phyloP scores from a whole-genome alignment of 345 rosid species.

The Trapa bicornis region DNA sequence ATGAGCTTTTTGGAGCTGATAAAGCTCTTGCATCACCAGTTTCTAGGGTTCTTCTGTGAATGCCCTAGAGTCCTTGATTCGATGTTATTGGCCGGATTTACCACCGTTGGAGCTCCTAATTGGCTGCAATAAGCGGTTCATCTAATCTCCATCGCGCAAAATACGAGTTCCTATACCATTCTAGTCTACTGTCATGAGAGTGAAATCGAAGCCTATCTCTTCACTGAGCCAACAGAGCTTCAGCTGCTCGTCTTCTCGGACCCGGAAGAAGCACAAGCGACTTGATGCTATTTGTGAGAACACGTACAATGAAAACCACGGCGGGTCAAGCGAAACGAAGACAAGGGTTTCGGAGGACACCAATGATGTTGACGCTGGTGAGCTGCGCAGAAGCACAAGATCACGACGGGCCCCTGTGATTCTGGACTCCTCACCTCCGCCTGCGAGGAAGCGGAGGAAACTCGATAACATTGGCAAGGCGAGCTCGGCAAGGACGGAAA shows the following conservation, averaged over 20 bases:
- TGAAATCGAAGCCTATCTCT: conserved; percentile 35
- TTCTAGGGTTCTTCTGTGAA: conserved; percentile 16
- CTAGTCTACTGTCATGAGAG: conserved; percentile 36
- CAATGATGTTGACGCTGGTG: conserved; percentile 18
- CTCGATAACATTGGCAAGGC: conserved; percentile 16
- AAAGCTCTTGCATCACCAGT: neutral
- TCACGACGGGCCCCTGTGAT: conserved; percentile 51
- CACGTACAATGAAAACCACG: conserved; percentile 55
- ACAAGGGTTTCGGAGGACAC: conserved; percentile 16
- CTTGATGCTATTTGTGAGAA: conserved; percentile 77
- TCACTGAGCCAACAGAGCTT: conserved; percentile 22
- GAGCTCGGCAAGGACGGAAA: conserved; percentile 11
- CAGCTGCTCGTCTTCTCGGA: conserved; percentile 37
- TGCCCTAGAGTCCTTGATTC: conserved; percentile 1
- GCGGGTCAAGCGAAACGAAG: conserved; percentile 24
- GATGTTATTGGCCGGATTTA: neutral
- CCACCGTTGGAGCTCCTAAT: neutral
- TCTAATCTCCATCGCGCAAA: neutral
- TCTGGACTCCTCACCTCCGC: conserved; percentile 75
- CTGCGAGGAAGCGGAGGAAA: conserved; percentile 45
- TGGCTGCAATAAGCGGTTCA: neutral
- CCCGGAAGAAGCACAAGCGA: conserved; percentile 69
- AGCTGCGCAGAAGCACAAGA: conserved; percentile 69
- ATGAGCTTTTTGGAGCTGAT: neutral
- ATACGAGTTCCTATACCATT: neutral